Evolutionary conservation across 306 rosid genomes (phyloP).

Genomic region (Leucaena leucocephala): DNA sequence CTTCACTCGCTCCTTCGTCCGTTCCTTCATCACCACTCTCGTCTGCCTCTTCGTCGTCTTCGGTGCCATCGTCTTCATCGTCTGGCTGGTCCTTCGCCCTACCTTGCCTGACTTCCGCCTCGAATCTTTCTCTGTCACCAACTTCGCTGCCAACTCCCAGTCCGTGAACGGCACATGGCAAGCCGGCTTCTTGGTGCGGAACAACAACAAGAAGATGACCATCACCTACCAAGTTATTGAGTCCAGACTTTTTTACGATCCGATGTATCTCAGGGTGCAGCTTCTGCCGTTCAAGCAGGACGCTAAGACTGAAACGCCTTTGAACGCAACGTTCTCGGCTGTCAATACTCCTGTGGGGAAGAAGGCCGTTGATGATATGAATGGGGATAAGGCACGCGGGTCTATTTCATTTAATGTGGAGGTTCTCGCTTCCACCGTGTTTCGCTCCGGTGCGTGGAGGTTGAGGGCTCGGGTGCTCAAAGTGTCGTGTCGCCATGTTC

Average conservation of each 20-base stretch:
- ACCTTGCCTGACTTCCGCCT: constrained; percentile 60
- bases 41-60: constrained; percentile 52
- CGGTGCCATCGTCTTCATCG: constrained; percentile 53
- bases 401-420: constrained; percentile 51
- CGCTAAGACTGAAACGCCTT: constrained; percentile 30
- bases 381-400: constrained; percentile 44
- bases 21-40: constrained; percentile 64
- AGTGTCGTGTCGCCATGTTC: constrained; percentile 55
- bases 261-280: constrained; percentile 40
- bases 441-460: constrained; percentile 73
- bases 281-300: constrained; percentile 63
- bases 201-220: constrained; percentile 73
- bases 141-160: constrained; percentile 50
- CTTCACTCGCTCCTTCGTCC: constrained; percentile 51
- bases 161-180: constrained; percentile 67
- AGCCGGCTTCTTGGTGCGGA: constrained; percentile 50
- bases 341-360: constrained; percentile 36
- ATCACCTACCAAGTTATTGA: constrained; percentile 51
- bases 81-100: constrained; percentile 91
- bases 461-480: constrained; percentile 57
- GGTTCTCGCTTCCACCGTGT: constrained; percentile 55
- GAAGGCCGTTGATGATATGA: constrained; percentile 21
- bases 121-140: constrained; percentile 53
- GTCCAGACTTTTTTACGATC: constrained; percentile 41
- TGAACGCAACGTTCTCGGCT: constrained; percentile 58